phyloP scores from a whole-genome alignment of 139 green algal species.

The Monoraphidium neglectum region DNA sequence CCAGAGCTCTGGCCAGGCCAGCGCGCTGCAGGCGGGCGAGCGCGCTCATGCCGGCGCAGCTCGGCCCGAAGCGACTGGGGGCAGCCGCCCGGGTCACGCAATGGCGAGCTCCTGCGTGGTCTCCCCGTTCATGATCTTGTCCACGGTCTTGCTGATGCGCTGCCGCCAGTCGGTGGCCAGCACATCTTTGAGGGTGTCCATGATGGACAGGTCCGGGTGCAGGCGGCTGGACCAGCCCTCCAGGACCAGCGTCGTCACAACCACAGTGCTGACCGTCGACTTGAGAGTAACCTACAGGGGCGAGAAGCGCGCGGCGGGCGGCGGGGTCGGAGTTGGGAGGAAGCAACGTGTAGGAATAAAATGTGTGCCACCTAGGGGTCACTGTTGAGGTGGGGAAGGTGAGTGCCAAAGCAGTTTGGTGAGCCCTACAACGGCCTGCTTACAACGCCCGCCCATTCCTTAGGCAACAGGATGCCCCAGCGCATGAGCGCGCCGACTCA shows the following conservation, averaged over 20 bases:
- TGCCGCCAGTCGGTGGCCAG: slow-evolving; percentile 56
- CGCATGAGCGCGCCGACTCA: not conserved
- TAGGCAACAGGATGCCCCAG: not conserved
- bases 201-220: slow-evolving; percentile 87
- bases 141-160: slow-evolving; percentile 52
- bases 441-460: too few species aligned
- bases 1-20: too few species aligned
- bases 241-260: slow-evolving; percentile 88
- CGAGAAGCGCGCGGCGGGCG: not conserved
- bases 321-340: too few species aligned
- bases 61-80: too few species aligned
- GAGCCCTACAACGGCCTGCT: too few species aligned
- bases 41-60: too few species aligned
- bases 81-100: too few species aligned
- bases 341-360: too few species aligned
- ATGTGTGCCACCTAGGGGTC: too few species aligned
- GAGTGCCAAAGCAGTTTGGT: too few species aligned
- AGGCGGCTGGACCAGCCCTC: slow-evolving; percentile 90
- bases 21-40: too few species aligned
- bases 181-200: slow-evolving; percentile 72
- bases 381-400: too few species aligned
- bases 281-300: slow-evolving; percentile 43
- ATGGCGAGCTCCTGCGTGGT: not conserved
- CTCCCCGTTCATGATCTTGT: slow-evolving; percentile 46
- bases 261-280: slow-evolving; percentile 54